Percentiles rank a stretch among this genome's conserved stretches.
These are phyloP conservation scores for Coprinopsis marcescibilis DNA, from an alignment of 768 basidiomycete genomes.

Conservation along the genomic window DNA sequence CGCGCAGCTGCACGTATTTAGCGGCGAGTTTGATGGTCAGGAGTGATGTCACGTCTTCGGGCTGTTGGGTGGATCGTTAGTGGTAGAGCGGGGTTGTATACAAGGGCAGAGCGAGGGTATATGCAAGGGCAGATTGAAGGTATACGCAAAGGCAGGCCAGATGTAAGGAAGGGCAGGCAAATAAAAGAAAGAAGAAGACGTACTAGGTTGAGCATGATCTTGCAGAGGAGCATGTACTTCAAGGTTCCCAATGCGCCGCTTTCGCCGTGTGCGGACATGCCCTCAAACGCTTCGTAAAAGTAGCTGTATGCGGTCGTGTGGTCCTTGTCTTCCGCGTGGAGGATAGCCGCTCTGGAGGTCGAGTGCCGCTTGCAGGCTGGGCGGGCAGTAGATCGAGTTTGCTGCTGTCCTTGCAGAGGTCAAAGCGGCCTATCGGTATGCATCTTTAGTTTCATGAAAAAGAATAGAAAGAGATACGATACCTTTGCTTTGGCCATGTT, in stretches of 20 bases:
- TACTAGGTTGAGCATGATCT: constrained; percentile 95
- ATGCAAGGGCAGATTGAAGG: no score
- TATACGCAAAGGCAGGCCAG: no score
- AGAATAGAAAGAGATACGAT: constrained; percentile 7
- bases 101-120: not conserved
- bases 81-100: no score
- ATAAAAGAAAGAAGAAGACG: constrained; percentile 20
- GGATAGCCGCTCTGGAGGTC: constrained; percentile 60
- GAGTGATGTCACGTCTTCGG: constrained; percentile 89
- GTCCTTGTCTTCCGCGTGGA: constrained; percentile 97
- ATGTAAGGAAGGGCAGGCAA: not conserved
- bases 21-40: constrained; percentile 81
- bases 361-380: constrained; percentile 38
- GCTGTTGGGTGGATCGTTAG: constrained; percentile 51
- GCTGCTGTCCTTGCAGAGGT: constrained; percentile 91
- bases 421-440: constrained; percentile 60
- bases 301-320: constrained; percentile 97
- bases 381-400: constrained; percentile 87
- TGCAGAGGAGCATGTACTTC: constrained; percentile 98
- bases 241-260: constrained; percentile 68
- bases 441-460: no score
- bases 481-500: constrained; percentile 92
- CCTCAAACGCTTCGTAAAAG: constrained; percentile 97
- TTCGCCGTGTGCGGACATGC: constrained; percentile 62
- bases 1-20: constrained; percentile 81